phyloP scores from a whole-genome alignment of 148 eudicot species.

The Hydrangea macrophylla region DNA sequence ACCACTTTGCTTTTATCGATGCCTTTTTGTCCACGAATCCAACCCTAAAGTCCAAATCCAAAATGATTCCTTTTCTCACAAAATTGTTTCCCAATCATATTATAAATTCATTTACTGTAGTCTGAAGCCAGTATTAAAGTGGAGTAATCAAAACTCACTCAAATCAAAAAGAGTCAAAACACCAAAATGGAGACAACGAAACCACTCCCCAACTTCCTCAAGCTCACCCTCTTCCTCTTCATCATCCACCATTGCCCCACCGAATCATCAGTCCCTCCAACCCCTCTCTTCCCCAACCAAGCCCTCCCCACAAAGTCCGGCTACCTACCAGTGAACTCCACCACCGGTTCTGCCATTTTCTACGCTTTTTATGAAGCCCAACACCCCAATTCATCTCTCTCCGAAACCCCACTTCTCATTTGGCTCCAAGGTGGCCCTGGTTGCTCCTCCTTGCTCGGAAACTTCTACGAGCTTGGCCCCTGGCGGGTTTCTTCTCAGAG shows the following conservation, averaged over 20 bases:
- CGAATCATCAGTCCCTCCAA: conserved; percentile 18
- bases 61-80: too few species aligned
- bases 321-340: conserved; percentile 53
- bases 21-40: too few species aligned
- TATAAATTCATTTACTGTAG: too few species aligned
- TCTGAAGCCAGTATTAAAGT: too few species aligned
- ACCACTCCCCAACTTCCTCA: neutral
- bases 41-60: too few species aligned
- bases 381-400: conserved; percentile 27
- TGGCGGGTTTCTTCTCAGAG: conserved; percentile 39
- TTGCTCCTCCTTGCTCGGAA: conserved; percentile 80
- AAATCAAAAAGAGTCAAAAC: too few species aligned
- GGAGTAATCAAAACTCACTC: too few species aligned
- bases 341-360: conserved; percentile 66
- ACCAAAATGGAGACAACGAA: neutral
- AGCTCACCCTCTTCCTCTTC: conserved; percentile 16
- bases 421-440: conserved; percentile 98
- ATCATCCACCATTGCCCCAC: conserved; percentile 13
- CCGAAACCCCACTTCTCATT: conserved; percentile 62
- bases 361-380: conserved; percentile 81
- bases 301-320: conserved; percentile 77
- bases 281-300: conserved; percentile 37
- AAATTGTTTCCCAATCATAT: too few species aligned
- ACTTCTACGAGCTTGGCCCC: conserved; percentile 77
- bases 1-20: too few species aligned